Evolutionary conservation across 2,329 filamentous ascomycete genomes (phyloP).

Genomic region (Clonostachys byssicola): DNA sequence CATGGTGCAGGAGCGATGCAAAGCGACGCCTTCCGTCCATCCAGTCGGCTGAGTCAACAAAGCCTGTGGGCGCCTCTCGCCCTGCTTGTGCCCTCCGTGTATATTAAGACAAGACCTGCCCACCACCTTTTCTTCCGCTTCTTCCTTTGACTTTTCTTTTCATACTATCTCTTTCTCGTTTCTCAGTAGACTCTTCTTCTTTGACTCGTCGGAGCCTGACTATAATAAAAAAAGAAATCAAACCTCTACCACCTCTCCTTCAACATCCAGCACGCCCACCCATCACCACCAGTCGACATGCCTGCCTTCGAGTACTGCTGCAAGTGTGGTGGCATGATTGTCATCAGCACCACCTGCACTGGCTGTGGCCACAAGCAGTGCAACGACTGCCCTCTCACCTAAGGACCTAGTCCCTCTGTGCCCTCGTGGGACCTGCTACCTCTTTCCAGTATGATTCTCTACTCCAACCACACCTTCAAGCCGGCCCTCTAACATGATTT

Average conservation of each 20-base stretch:
- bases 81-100: not conserved
- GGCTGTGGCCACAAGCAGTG: slow-evolving; percentile 47
- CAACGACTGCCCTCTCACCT: slow-evolving; percentile 34
- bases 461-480: not conserved
- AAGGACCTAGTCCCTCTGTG: slow-evolving; percentile 7
- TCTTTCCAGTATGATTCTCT: not conserved
- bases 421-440: not conserved
- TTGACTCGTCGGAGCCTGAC: not conserved
- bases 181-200: not conserved
- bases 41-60: too few species aligned
- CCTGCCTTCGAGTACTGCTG: slow-evolving; percentile 48
- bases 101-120: not conserved
- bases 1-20: too few species aligned
- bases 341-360: slow-evolving; percentile 50
- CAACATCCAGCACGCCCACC: slow-evolving; percentile 3
- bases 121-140: not conserved
- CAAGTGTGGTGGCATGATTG: slow-evolving; percentile 50
- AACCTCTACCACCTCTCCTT: slow-evolving; percentile 2
- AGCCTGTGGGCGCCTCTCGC: not conserved
- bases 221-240: not conserved
- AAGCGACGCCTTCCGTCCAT: too few species aligned
- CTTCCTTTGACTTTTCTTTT: not conserved
- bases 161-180: not conserved
- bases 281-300: slow-evolving; percentile 21
- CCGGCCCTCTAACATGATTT: not conserved